phyloP scores from a whole-genome alignment of 1,284 basidiomycete species.

The Cryptococcus sp. region DNA sequence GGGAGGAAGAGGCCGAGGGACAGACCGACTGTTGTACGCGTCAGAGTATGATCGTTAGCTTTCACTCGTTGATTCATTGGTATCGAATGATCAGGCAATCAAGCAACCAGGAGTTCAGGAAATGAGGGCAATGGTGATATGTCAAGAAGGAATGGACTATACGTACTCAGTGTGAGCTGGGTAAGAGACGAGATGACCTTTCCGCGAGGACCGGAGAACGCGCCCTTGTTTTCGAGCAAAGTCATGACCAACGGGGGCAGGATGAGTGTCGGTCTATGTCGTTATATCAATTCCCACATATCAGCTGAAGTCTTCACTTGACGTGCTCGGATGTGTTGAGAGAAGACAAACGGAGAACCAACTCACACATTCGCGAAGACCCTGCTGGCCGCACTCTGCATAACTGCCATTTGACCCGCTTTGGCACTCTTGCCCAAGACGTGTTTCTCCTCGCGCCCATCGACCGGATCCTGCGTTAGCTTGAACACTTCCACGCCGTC shows the following conservation, averaged over 20 bases:
- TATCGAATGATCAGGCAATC: no score
- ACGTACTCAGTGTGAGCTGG: conserved; percentile 50
- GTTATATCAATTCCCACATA: neutral
- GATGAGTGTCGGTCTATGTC: conserved; percentile 56
- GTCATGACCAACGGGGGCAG: conserved; percentile 58
- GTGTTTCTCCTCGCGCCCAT: conserved; percentile 42
- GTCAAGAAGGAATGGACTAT: conserved; percentile 2
- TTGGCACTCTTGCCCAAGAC: conserved; percentile 54
- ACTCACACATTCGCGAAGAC: conserved; percentile 59
- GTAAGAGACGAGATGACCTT: conserved; percentile 39
- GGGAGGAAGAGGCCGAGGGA: conserved; percentile 58
- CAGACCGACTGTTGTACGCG: conserved; percentile 49
- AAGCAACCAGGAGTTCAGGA: no score
- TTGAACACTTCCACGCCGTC: conserved; percentile 58
- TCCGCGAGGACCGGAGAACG: conserved; percentile 53
- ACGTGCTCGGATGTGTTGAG: neutral
- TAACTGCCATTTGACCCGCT: conserved; percentile 58
- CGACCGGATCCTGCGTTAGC: conserved; percentile 26
- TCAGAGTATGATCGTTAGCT: no score
- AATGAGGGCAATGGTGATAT: neutral
- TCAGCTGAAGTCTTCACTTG: neutral
- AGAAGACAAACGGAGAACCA: neutral
- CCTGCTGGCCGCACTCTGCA: conserved; percentile 57
- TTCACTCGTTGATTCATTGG: no score
- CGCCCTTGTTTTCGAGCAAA: conserved; percentile 50